These are phyloP conservation scores for Thozetella sp. DNA, from an alignment of 495 filamentous ascomycete species.

Conservation along the genomic window DNA sequence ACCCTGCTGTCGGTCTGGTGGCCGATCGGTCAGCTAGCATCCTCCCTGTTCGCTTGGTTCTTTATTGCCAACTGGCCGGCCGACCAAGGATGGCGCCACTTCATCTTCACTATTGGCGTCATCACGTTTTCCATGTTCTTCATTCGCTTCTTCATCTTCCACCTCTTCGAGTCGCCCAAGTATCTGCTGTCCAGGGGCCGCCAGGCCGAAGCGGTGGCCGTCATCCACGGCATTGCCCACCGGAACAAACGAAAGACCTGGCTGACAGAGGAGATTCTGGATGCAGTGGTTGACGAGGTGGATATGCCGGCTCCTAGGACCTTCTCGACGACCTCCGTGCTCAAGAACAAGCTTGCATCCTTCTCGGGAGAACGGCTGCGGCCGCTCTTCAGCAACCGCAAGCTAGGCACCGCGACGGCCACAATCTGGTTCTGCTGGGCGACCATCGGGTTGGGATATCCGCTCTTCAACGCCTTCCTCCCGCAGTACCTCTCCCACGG, in stretches of 20 bases:
- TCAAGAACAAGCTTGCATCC: conserved; percentile 33
- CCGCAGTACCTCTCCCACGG: conserved; percentile 78
- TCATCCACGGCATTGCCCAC: conserved; percentile 73
- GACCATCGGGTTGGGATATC: conserved; percentile 63
- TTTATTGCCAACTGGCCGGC: conserved; percentile 71
- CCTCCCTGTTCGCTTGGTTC: conserved; percentile 77
- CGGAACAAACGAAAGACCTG: conserved; percentile 67
- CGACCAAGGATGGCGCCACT: conserved; percentile 77
- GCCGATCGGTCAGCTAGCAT: conserved; percentile 74
- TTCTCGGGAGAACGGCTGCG: conserved; percentile 47
- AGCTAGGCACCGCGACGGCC: conserved; percentile 48
- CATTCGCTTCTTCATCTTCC: conserved; percentile 78
- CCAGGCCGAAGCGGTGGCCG: conserved; percentile 73
- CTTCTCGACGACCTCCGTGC: conserved; percentile 33
- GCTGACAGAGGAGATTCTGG: conserved; percentile 60
- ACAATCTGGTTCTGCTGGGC: conserved; percentile 63
- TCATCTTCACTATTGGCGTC: conserved; percentile 70
- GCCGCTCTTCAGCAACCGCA: conserved; percentile 45
- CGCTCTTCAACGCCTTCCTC: conserved; percentile 83
- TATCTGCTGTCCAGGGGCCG: conserved; percentile 75
- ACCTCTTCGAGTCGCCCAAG: conserved; percentile 84
- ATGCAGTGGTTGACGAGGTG: conserved; percentile 48
- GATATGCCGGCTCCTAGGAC: conserved; percentile 15
- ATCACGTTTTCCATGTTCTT: conserved; percentile 74
- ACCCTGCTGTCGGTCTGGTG: conserved; percentile 80